Evolutionary conservation across 352 stramenopile species (phyloP).

Genomic region (Phytophthora crassamura): DNA sequence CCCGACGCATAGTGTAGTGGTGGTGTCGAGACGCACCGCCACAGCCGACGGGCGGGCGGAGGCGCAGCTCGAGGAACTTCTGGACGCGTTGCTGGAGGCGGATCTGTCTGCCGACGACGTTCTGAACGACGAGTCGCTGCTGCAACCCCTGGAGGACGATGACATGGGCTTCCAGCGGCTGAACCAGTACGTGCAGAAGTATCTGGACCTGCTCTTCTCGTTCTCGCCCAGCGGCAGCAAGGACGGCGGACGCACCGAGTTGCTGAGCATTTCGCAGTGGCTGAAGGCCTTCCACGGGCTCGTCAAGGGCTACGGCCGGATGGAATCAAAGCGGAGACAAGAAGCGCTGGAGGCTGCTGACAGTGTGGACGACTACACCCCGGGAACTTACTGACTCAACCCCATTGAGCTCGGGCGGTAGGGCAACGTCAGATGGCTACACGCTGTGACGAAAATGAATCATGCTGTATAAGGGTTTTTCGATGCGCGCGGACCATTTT

Average conservation of each 20-base stretch:
- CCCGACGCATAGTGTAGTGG: slow-evolving; percentile 68
- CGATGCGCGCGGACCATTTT: background rate
- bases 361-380: slow-evolving; percentile 12
- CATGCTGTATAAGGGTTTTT: slow-evolving; percentile 4
- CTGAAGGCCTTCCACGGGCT: slow-evolving; percentile 66
- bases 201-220: slow-evolving; percentile 64
- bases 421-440: slow-evolving; percentile 20
- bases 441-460: background rate
- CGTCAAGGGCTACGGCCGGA: slow-evolving; percentile 61
- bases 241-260: slow-evolving; percentile 51
- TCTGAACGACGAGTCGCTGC: slow-evolving; percentile 32
- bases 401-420: slow-evolving; percentile 28
- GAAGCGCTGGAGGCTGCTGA: slow-evolving; percentile 29
- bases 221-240: slow-evolving; percentile 37
- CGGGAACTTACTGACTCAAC: slow-evolving; percentile 22
- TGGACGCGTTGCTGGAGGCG: slow-evolving; percentile 46
- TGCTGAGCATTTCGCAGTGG: slow-evolving; percentile 67
- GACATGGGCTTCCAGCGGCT: slow-evolving; percentile 64
- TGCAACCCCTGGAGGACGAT: slow-evolving; percentile 60
- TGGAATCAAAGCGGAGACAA: slow-evolving; percentile 58
- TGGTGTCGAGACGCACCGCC: slow-evolving; percentile 50
- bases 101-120: slow-evolving; percentile 32
- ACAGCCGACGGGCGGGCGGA: slow-evolving; percentile 43
- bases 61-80: slow-evolving; percentile 45
- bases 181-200: slow-evolving; percentile 64